Evolutionary conservation across 257 asterid genomes (phyloP), one percentile per base, ranked within the genome.

Genomic region (Petunia secreta): DNA sequence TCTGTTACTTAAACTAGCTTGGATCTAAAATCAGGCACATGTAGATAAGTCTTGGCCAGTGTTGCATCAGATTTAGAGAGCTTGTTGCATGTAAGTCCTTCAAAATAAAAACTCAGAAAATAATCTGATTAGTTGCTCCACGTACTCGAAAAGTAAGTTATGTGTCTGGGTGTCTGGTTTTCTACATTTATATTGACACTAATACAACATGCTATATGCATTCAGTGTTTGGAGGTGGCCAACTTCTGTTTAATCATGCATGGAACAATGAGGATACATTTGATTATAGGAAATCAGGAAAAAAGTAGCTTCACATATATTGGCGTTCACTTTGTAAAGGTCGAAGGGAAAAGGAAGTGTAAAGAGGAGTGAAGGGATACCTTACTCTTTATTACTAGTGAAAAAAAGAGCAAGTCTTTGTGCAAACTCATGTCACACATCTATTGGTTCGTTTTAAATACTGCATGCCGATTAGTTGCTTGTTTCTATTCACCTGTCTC

Each of bases 81-180:
- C 77, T 71, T 48, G 60, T 48, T 71, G 77, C 60, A 71, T 71
- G 16, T 71, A 15, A 66, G 77, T 15, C 60, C 58, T 48, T 46
- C 77, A 25, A 69, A 69, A 69, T 5, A 16, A 25, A 0, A 68
- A 68, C 39, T 25, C 40, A 10, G 25, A 25, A 63, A 25, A 46
- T 69, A 69, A 48, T 71, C 60, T 71, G 44, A 48, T 71, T 71
- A 34, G 40, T 34, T 50, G 11, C 44, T 48, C 13, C 13, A 5
- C 77, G 13, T 69, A 69, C 59, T 69, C 59, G 1, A 50, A 71
- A 40, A 71, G 44, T 71, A 36, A 34, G 59, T 69, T 69, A 5
- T 57, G 77, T 46, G 59, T 46, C 41, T 46, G 25, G 5, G 16
- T 46, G 46, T 69, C 58, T 69, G 43, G 41, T 41, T 69, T 48